A percentile compares a stretch with the other conserved stretches of the same genome.
Conservation (phyloP, 768 basidiomycete genomes). For the Hemileccinum impolitum region DNA sequence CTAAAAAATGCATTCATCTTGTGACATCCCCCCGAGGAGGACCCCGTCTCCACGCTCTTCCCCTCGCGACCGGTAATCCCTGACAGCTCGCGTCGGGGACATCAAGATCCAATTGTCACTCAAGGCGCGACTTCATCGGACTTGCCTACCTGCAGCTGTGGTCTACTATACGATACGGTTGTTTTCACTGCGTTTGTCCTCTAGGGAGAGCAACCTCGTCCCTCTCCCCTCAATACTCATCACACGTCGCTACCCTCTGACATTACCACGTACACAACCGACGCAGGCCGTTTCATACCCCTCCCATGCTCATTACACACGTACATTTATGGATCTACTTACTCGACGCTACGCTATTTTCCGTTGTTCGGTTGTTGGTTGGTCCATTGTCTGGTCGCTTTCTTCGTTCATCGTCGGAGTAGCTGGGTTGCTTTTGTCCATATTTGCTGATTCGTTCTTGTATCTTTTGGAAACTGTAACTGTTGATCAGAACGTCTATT, state of each 20-base stretch:
- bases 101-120: slow-evolving; percentile 1
- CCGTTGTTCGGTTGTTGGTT: slow-evolving; percentile 6
- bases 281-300: slow-evolving; percentile 32
- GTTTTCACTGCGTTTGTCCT: neutral
- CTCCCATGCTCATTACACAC: slow-evolving; percentile 8
- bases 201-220: neutral
- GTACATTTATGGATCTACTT: slow-evolving; percentile 15
- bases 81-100: slow-evolving; percentile 1
- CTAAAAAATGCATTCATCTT: slow-evolving; percentile 3
- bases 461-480: slow-evolving; percentile 5
- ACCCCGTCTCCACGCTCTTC: slow-evolving; percentile 21
- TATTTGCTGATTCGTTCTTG: slow-evolving; percentile 9
- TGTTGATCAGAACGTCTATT: neutral
- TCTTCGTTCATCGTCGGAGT: slow-evolving; percentile 6
- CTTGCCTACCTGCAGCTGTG: neutral
- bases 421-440: slow-evolving; percentile 7
- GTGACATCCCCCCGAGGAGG: slow-evolving; percentile 16
- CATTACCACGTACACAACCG: slow-evolving; percentile 13
- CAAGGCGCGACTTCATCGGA: neutral
- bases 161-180: neutral
- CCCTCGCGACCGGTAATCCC: slow-evolving; percentile 22
- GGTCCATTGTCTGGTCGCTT: slow-evolving; percentile 5
- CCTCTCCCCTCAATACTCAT: neutral
- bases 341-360: slow-evolving; percentile 7
- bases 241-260: neutral